Evolutionary conservation across 805 yeast genomes (phyloP), one percentile per base, ranked within the genome.

Genomic region (Nakazawaea ambrosiae): DNA sequence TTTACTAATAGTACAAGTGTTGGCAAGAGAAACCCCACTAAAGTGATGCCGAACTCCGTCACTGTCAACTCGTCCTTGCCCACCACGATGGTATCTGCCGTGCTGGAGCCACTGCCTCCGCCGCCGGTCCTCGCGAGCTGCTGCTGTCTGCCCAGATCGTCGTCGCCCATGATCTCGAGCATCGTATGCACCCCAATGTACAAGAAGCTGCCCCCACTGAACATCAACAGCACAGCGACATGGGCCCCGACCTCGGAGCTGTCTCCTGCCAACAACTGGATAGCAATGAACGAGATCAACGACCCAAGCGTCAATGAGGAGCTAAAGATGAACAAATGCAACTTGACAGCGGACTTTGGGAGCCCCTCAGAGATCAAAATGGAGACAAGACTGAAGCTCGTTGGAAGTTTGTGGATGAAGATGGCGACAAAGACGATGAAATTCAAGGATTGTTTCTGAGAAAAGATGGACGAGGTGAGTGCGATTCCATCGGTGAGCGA

Each of bases 401-500:
- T 80, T 0, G 92, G 92, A 4, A 82, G 61, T 54, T 83, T 83
- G 61, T 83, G 92, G 23, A 80, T 50, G 42, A 82, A 64, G 20
- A 83, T 72, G 10, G 85, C 78, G 10, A 77, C 35, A 33, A 79
- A 70, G 35, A 83, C 73, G 27, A 76, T 46, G 33, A 62, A 26
- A 41, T 58, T 65, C 26, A 69, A 55, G 5, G 63, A 54, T 7
- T 57, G 49, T 39, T 59, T 59, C 16, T 61, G 49, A 9, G 70
- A 50, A 12, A 50, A 31, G 2, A 56, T 63, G 1, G 81, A 66
- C 0, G 87, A 71, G 0, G 88, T 87, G 25, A 83, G 59, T 0
- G 87, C 80, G 5, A 83, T 61, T 1, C 94, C 94, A 48, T 83
- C 94, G 2, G 84, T 75, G 2, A 75, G 48, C 1, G 85, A 73